These are phyloP conservation scores for Dothideomycetidae sp. DNA, from an alignment of 2,329 filamentous ascomycete species.

Conservation along the genomic window DNA sequence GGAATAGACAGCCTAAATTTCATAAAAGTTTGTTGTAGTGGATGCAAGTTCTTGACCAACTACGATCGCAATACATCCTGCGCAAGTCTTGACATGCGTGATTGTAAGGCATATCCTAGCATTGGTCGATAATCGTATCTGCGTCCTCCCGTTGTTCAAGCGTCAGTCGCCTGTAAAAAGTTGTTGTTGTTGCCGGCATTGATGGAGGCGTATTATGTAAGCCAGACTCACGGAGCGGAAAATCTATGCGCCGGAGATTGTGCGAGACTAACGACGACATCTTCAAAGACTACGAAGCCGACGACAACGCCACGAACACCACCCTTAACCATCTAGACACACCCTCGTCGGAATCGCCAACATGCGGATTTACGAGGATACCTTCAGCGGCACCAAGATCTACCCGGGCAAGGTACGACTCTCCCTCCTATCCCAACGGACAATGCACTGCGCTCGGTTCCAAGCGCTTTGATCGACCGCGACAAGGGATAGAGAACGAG, in stretches of 20 bases:
- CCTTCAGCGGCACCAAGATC: conserved; percentile 65
- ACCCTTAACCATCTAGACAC: conserved; percentile 7
- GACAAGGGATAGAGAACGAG: conserved; percentile 5
- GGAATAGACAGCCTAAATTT: too few species aligned
- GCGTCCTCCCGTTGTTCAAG: too few species aligned
- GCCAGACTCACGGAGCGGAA: conserved; percentile 6
- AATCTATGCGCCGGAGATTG: conserved; percentile 8
- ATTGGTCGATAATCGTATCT: too few species aligned
- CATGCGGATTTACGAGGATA: conserved; percentile 67
- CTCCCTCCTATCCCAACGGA: conserved; percentile 4
- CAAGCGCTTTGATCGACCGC: background rate
- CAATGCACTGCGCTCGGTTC: background rate
- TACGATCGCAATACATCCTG: too few species aligned
- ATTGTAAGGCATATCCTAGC: too few species aligned
- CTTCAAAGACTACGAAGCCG: conserved; percentile 4
- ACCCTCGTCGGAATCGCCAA: conserved; percentile 32
- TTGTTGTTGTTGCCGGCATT: too few species aligned
- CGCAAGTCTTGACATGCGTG: too few species aligned
- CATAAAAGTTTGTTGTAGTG: too few species aligned
- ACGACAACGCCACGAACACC: conserved; percentile 3
- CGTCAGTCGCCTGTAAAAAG: too few species aligned
- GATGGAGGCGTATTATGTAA: too few species aligned
- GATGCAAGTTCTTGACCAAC: too few species aligned
- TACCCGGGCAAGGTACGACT: conserved; percentile 62
- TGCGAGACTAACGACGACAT: conserved; percentile 7